Evolutionary conservation across 257 asterid species (phyloP).

Genomic region (Nicotiana noctiflora): DNA sequence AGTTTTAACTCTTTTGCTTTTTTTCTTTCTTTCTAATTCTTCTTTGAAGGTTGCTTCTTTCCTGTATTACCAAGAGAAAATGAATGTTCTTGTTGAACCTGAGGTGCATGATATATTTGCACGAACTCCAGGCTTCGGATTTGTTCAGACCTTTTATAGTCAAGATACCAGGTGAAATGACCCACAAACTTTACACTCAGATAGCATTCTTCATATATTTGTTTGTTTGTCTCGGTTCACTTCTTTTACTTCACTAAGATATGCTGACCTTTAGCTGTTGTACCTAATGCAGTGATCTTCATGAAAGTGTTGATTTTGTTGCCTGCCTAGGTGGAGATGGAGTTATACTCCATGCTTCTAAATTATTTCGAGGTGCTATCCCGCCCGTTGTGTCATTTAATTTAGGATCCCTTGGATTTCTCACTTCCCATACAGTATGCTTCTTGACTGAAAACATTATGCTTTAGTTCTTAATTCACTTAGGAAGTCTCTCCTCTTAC

Average conservation of each 20-base stretch:
- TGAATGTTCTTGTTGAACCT: conserved; percentile 96
- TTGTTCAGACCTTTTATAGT: conserved; percentile 93
- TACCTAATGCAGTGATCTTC: conserved; percentile 71
- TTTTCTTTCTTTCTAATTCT: conserved; percentile 17
- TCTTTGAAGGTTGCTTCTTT: conserved; percentile 78
- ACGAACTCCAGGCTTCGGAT: conserved; percentile 93
- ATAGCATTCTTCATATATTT: not conserved
- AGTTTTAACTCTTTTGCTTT: not conserved
- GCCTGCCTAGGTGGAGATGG: conserved; percentile 99
- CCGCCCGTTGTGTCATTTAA: conserved; percentile 99
- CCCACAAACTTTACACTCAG: not conserved
- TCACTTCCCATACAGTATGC: conserved; percentile 85
- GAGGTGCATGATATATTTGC: conserved; percentile 95
- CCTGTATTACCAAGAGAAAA: conserved; percentile 83
- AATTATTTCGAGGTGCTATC: conserved; percentile 88
- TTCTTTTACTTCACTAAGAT: not conserved
- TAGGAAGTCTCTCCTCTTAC: conserved; percentile 8
- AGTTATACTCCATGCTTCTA: conserved; percentile 96
- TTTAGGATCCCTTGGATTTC: conserved; percentile 98
- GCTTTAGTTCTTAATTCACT: not conserved
- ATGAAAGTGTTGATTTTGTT: conserved; percentile 92
- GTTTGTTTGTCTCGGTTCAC: not conserved
- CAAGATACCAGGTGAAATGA: conserved; percentile 87
- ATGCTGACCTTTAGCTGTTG: conserved; percentile 24
- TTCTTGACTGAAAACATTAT: conserved; percentile 18